Conservation (phyloP, 2,329 filamentous ascomycete genomes). For the Fusarium irregulare region DNA sequence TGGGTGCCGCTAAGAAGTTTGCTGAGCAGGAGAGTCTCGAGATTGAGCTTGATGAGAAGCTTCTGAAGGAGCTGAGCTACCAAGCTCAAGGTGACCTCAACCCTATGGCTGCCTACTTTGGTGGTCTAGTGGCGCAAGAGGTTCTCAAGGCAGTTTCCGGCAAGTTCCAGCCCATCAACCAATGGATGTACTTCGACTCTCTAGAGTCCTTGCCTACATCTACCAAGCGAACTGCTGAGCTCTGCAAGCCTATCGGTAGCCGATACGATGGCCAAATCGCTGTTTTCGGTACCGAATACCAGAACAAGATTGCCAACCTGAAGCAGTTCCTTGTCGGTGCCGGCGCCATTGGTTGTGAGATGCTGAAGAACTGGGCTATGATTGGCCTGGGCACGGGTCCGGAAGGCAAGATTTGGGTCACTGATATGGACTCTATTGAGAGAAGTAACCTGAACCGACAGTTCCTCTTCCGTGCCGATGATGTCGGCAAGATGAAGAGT, state of each 20-base stretch:
- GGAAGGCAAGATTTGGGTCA: constrained; percentile 88
- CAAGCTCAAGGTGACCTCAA: constrained; percentile 92
- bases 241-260: constrained; percentile 85
- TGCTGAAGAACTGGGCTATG: constrained; percentile 99
- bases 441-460: constrained; percentile 98
- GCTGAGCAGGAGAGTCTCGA: constrained; percentile 74
- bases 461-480: constrained; percentile 92
- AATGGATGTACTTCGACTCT: constrained; percentile 98
- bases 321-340: constrained; percentile 96
- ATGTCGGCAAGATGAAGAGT: constrained; percentile 97
- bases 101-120: constrained; percentile 94
- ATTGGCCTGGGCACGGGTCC: constrained; percentile 92
- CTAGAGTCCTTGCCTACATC: constrained; percentile 91
- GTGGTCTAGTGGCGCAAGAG: constrained; percentile 92
- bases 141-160: constrained; percentile 96
- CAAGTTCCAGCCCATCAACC: constrained; percentile 95
- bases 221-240: constrained; percentile 80
- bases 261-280: constrained; percentile 98
- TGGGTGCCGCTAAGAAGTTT: constrained; percentile 80
- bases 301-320: constrained; percentile 90
- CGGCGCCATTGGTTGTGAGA: constrained; percentile 97
- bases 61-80: constrained; percentile 92
- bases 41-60: constrained; percentile 87
- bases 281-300: constrained; percentile 92
- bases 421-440: constrained; percentile 98